A percentile compares a stretch with the other conserved stretches of the same genome.
Evolutionary conservation across 1,284 basidiomycete species (phyloP).

Genomic region (Cutaneotrichosporon daszewskae): DNA sequence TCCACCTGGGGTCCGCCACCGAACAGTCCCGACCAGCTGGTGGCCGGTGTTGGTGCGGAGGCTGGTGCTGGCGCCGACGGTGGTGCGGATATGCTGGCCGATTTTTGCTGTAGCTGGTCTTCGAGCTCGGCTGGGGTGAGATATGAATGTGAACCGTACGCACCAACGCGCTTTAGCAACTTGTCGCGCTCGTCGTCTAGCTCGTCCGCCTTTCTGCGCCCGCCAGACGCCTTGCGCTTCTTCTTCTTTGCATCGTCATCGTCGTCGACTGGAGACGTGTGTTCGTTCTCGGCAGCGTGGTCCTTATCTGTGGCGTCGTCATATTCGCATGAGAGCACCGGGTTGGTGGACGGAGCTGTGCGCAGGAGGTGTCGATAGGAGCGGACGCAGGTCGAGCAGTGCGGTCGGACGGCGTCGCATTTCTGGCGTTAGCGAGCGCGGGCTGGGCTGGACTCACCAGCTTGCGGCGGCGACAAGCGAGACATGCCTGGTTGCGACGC

Average conservation of each 20-base stretch:
- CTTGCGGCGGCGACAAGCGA: conserved; percentile 26
- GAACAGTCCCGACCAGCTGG: too few species aligned
- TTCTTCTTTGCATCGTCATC: conserved; percentile 28
- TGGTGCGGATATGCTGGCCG: not conserved
- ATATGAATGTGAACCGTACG: conserved; percentile 5
- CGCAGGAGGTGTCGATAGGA: conserved; percentile 40
- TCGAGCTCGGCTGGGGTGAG: conserved; percentile 18
- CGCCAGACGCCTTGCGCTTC: conserved; percentile 29
- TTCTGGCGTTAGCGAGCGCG: conserved; percentile 24
- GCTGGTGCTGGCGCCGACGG: too few species aligned
- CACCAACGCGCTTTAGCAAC: conserved; percentile 35
- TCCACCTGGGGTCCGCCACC: too few species aligned
- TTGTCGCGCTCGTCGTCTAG: conserved; percentile 31
- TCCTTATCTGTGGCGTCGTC: conserved; percentile 29
- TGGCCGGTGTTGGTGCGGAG: too few species aligned
- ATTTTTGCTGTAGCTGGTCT: conserved; percentile 2
- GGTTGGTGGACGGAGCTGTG: conserved; percentile 34
- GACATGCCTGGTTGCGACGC: conserved; percentile 29
- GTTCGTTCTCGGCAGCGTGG: not conserved
- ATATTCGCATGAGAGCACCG: conserved; percentile 39
- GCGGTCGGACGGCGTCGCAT: conserved; percentile 43
- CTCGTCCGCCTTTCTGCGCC: conserved; percentile 22
- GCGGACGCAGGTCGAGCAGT: conserved; percentile 44
- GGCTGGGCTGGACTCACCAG: conserved; percentile 9
- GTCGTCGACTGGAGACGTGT: conserved; percentile 10